Evolutionary conservation across 768 basidiomycete species (phyloP), one percentile per base, ranked within the genome.

Genomic region (Serendipita sp.): DNA sequence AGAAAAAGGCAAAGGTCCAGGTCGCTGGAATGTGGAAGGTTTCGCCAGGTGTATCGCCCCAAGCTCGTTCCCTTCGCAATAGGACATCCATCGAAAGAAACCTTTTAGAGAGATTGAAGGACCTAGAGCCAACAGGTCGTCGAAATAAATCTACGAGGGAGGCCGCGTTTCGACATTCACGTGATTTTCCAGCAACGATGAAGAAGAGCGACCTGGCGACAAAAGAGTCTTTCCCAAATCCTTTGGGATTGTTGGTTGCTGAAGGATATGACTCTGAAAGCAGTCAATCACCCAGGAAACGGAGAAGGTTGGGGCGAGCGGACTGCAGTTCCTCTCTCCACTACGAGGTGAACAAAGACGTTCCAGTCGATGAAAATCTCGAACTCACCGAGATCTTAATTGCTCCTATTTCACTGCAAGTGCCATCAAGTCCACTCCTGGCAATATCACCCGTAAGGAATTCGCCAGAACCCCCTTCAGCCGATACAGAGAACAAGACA

Each of bases 1-100:
- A 76, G 31, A 82, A 84, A 64, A 78, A 80, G 48, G 69, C 79
- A 17, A 76, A 79, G 26, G 81, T 84, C 53, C 78, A 74, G 72
- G 70, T 69, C 42, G 72, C 68, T 4, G 56, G 61, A 3, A 62
- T 79, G 61, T 80, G 76, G 74, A 72, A 73, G 3, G 65, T 68
- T 1, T 76, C 75, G 3, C 76, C 78, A 5, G 71, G 74, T 11
- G 53, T 58, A 26, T 58, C 42, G 72, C 73, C 20, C 74, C 72
- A 38, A 74, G 72, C 38, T 65, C 71, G 1, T 33, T 67, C 2
- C n/a, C 41, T 3, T 41, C 38, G 14, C 34, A 79, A 79, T 69
- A 74, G 74, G 58, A 76, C 75, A 69, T 70, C 69, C 17, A 68
- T 71, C 53, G 70, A 71, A 30, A 74, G 75, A 16, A 65, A 70